Evolutionary conservation across 1,284 basidiomycete genomes (phyloP).

Genomic region (Naganishia sp.): DNA sequence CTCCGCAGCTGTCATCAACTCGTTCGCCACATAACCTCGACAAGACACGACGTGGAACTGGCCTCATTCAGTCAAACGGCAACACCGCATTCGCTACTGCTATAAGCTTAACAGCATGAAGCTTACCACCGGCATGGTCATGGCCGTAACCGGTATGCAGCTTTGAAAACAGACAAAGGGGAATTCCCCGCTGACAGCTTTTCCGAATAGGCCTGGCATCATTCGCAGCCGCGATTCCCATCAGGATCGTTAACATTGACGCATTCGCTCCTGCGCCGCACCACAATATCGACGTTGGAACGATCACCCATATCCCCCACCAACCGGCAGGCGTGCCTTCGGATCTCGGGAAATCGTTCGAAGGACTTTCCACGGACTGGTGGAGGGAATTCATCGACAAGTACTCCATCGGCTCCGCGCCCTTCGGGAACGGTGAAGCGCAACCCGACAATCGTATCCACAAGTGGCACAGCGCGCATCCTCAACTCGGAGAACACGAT

Average conservation of each 20-base stretch:
- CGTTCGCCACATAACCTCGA: background rate
- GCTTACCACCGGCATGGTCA: background rate
- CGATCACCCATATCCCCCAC: constrained; percentile 5
- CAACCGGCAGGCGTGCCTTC: background rate
- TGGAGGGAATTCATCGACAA: constrained; percentile 21
- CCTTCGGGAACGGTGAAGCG: background rate
- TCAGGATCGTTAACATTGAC: constrained; percentile 10
- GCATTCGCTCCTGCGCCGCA: background rate
- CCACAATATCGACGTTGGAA: background rate
- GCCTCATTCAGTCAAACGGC: background rate
- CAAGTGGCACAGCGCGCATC: constrained; percentile 12
- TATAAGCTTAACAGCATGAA: background rate
- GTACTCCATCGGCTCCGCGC: background rate
- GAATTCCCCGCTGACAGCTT: background rate
- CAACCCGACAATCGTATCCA: background rate
- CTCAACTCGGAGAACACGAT: constrained; percentile 1
- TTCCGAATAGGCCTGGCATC: constrained; percentile 5
- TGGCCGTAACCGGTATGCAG: constrained; percentile 10
- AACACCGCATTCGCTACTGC: background rate
- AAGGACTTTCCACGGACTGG: constrained; percentile 7
- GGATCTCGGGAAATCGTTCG: background rate
- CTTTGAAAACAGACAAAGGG: background rate
- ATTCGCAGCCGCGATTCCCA: constrained; percentile 5
- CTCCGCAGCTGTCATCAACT: constrained; percentile 6
- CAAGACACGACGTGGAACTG: background rate